A percentile compares a stretch with the other conserved stretches of the same genome.
Conservation (phyloP, 2,329 filamentous ascomycete species). For the Hymenoscyphus occultus region DNA sequence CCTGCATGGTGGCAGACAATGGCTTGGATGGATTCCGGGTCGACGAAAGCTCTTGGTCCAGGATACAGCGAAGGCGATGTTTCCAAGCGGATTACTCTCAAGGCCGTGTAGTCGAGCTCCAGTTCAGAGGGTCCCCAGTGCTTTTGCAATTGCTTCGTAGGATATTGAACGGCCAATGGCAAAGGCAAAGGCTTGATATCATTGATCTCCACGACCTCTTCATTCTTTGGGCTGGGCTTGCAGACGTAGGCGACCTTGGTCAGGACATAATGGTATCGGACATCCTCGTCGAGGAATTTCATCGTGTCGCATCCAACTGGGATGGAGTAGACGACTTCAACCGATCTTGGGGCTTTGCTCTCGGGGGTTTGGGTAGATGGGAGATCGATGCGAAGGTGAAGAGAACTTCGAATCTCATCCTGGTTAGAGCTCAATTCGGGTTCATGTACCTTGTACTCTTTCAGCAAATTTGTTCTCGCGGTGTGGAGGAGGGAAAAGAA, state of each 20-base stretch:
- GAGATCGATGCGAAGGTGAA: neutral
- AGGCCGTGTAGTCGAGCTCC: constrained; percentile 3
- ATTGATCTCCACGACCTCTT: neutral
- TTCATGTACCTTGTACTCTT: neutral
- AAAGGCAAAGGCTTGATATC: neutral
- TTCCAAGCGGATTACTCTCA: neutral
- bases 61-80: constrained; percentile 3
- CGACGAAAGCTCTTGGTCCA: neutral
- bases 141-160: neutral
- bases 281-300: neutral
- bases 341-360: neutral
- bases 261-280: constrained; percentile 2
- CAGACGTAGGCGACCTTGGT: neutral
- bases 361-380: neutral
- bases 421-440: neutral
- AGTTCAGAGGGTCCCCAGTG: neutral
- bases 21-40: constrained; percentile 2
- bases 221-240: neutral
- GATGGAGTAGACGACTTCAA: constrained; percentile 2
- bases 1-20: constrained; percentile 12
- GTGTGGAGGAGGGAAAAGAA: neutral
- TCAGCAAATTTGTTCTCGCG: neutral
- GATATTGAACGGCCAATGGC: neutral
- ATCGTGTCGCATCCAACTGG: neutral
- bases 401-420: neutral